Evolutionary conservation across 768 basidiomycete genomes (phyloP).

Genomic region (Clitopilus passeckerianus): DNA sequence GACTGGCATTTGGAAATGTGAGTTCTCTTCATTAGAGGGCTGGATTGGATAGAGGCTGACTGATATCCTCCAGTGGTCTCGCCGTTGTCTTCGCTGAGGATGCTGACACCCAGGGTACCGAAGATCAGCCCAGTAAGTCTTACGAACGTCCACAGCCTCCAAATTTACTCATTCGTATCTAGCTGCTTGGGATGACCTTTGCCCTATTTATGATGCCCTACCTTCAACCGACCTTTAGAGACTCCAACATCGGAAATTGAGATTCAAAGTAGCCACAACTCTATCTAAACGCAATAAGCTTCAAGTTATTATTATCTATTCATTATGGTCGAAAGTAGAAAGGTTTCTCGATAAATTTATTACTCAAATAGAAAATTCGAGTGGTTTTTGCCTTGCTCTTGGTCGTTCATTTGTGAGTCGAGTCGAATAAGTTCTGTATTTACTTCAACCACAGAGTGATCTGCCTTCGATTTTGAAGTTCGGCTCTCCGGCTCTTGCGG

Average conservation of each 20-base stretch:
- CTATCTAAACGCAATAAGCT: too few relatives aligned
- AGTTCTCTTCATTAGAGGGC: neutral
- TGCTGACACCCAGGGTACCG: slow-evolving; percentile 8
- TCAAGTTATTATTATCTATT: too few relatives aligned
- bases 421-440: too few relatives aligned
- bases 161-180: neutral
- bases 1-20: slow-evolving; percentile 31
- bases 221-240: neutral
- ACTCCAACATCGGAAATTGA: neutral
- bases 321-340: too few relatives aligned
- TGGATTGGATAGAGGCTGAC: slow-evolving; percentile 27
- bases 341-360: too few relatives aligned
- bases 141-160: neutral
- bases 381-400: too few relatives aligned
- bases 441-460: too few relatives aligned
- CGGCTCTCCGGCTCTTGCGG: too few relatives aligned
- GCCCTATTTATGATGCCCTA: slow-evolving; percentile 2
- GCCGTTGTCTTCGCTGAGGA: slow-evolving; percentile 16
- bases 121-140: slow-evolving; percentile 18
- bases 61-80: slow-evolving; percentile 24
- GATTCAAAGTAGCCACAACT: neutral
- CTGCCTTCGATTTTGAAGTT: too few relatives aligned
- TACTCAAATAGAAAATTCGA: too few relatives aligned
- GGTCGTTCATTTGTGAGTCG: too few relatives aligned
- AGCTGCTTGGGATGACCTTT: slow-evolving; percentile 5